These are phyloP conservation scores for Chlamydomonas applanata DNA, from an alignment of 139 green algal genomes.

Conservation along the genomic window DNA sequence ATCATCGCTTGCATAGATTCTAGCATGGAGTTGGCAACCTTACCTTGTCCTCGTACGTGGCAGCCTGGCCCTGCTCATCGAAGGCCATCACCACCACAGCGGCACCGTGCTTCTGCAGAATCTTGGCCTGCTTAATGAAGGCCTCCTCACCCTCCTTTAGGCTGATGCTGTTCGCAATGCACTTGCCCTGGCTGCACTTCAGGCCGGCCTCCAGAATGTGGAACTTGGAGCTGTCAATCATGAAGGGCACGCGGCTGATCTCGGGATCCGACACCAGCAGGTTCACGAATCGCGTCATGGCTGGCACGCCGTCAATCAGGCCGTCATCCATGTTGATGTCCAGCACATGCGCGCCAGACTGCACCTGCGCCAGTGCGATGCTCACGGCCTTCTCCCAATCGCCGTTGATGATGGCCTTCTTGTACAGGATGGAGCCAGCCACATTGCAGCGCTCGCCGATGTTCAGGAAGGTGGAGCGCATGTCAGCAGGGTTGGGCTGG, in stretches of 20 bases:
- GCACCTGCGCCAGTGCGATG: slow-evolving; percentile 86
- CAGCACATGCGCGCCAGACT: slow-evolving; percentile 87
- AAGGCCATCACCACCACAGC: slow-evolving; percentile 99
- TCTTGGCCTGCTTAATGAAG: slow-evolving; percentile 82
- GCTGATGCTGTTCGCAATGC: slow-evolving; percentile 98
- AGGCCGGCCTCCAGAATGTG: slow-evolving; percentile 95
- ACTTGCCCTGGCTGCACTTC: slow-evolving; percentile 94
- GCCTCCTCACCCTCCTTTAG: slow-evolving; percentile 96
- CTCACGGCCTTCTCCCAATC: slow-evolving; percentile 93
- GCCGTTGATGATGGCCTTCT: slow-evolving; percentile 94
- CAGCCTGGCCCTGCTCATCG: slow-evolving; percentile 90
- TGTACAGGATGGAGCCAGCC: slow-evolving; percentile 91
- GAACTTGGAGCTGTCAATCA: slow-evolving; percentile 99
- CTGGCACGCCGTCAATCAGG: slow-evolving; percentile 90
- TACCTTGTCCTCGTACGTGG: slow-evolving; percentile 75
- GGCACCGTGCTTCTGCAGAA: slow-evolving; percentile 87
- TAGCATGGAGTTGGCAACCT: too few relatives aligned
- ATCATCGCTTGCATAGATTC: too few relatives aligned
- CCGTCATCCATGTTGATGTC: slow-evolving; percentile 99
- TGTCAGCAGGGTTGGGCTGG: slow-evolving; percentile 63
- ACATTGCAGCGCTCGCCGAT: slow-evolving; percentile 98
- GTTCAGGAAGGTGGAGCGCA: slow-evolving; percentile 91
- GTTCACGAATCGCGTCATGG: slow-evolving; percentile 98
- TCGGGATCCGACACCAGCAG: slow-evolving; percentile 95
- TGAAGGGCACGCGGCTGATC: slow-evolving; percentile 92